phyloP scores from a whole-genome alignment of 306 rosid species.

The Sindora glabra region DNA sequence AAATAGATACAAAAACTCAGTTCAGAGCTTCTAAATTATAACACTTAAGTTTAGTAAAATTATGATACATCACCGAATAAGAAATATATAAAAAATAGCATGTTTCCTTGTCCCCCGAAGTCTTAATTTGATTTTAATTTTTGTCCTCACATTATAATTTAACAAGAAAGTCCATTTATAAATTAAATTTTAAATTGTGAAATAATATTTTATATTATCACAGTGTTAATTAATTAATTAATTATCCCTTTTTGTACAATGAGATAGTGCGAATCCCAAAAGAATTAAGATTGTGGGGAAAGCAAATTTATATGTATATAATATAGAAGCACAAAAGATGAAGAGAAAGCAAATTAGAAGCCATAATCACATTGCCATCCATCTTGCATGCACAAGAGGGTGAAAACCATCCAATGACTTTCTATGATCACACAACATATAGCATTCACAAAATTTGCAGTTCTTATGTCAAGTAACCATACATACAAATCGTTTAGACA shows the following conservation, averaged over 20 bases:
- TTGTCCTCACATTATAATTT: background rate
- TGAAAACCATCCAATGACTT: constrained; percentile 11
- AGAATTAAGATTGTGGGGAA: constrained; percentile 25
- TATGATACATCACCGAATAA: too few relatives aligned
- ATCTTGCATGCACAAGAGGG: constrained; percentile 14
- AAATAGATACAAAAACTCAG: too few relatives aligned
- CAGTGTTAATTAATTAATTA: too few relatives aligned
- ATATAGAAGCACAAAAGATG: background rate
- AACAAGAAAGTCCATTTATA: background rate
- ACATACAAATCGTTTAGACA: too few relatives aligned
- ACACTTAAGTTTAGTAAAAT: too few relatives aligned
- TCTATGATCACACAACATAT: constrained; percentile 1
- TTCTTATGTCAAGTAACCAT: background rate
- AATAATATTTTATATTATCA: background rate
- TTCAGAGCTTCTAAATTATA: too few relatives aligned
- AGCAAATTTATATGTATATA: background rate
- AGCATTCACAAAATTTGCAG: background rate
- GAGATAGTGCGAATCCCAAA: constrained; percentile 12
- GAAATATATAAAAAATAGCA: too few relatives aligned
- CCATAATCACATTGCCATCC: constrained; percentile 17
- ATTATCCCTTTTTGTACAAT: constrained; percentile 1
- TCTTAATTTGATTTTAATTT: background rate
- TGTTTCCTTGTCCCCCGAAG: too few relatives aligned
- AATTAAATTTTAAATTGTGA: background rate
- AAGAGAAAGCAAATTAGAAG: constrained; percentile 3